A percentile compares a stretch with the other conserved stretches of the same genome.
These are phyloP conservation scores for Chlamydomonas eustigma DNA, from an alignment of 139 green algal genomes.

Conservation along the genomic window DNA sequence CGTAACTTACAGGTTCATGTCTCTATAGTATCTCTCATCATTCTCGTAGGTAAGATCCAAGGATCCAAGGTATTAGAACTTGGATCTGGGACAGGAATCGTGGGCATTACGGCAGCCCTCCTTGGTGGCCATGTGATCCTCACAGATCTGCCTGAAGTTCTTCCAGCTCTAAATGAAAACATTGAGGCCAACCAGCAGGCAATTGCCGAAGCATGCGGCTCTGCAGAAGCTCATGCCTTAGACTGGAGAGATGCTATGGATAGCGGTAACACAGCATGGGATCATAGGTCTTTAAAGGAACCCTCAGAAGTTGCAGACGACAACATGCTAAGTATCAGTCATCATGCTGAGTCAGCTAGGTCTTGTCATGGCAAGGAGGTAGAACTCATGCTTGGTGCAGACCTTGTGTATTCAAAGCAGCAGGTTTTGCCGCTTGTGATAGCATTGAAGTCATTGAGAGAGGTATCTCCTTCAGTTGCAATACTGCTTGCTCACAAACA, in stretches of 20 bases:
- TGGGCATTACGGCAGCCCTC: not conserved
- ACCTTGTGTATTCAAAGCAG: not conserved
- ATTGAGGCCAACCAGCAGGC: not conserved
- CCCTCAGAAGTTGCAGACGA: not conserved
- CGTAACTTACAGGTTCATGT: not conserved
- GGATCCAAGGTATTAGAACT: not conserved
- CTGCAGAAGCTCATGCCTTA: not conserved
- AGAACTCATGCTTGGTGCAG: not conserved
- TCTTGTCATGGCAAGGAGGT: not conserved
- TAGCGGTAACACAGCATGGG: too few species aligned
- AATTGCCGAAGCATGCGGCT: not conserved
- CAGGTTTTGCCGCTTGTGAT: not conserved
- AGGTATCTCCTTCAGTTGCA: not conserved
- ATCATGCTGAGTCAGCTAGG: not conserved
- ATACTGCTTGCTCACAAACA: not conserved
- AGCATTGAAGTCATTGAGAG: not conserved
- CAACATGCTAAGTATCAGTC: not conserved
- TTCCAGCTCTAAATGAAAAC: conserved; percentile 1
- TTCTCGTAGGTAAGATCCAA: not conserved
- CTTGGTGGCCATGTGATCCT: conserved; percentile 3
- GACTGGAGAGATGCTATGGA: not conserved
- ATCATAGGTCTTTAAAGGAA: too few species aligned
- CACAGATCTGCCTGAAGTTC: conserved; percentile 4
- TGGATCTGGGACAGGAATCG: conserved; percentile 12
- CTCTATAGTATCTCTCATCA: too few species aligned